Percentiles rank a stretch among this genome's conserved stretches.
Conservation (phyloP, 78 protist genomes). For the Andalucia godoyi region DNA sequence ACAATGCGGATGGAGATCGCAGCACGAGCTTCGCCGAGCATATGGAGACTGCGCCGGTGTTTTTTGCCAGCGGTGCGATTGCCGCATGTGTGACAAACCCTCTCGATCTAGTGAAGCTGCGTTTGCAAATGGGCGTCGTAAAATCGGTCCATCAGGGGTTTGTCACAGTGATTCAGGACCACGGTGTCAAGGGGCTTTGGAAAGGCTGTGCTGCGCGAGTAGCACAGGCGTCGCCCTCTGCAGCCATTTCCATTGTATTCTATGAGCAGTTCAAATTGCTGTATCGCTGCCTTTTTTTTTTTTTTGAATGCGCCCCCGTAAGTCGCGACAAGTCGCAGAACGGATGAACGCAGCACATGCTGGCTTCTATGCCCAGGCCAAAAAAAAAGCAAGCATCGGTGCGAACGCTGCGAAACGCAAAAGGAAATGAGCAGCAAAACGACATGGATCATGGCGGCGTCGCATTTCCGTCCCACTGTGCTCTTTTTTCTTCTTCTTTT, state of each 20-base stretch:
- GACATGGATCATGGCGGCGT: too few relatives aligned
- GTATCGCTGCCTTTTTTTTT: too few relatives aligned
- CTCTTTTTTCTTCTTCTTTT: too few relatives aligned
- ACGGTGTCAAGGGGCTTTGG: neutral
- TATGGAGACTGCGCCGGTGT: too few relatives aligned
- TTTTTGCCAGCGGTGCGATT: neutral
- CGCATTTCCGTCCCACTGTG: too few relatives aligned
- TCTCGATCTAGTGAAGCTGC: slow-evolving; percentile 6
- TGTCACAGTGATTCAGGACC: neutral
- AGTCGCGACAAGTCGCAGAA: too few relatives aligned
- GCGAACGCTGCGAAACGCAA: too few relatives aligned
- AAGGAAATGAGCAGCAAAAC: too few relatives aligned
- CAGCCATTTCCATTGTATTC: neutral
- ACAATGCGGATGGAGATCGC: neutral
- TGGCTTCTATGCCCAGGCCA: too few relatives aligned
- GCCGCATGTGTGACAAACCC: slow-evolving; percentile 20
- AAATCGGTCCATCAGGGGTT: neutral
- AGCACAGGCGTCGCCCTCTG: neutral
- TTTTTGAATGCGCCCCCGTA: too few relatives aligned
- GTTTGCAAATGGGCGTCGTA: slow-evolving; percentile 2
- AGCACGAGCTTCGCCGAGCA: neutral
- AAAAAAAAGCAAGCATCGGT: too few relatives aligned
- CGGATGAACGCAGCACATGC: too few relatives aligned
- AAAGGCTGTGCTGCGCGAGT: slow-evolving; percentile 3
- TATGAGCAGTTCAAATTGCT: neutral